These are phyloP conservation scores for Vishniacozyma victoriae DNA, from an alignment of 768 basidiomycete genomes.

Conservation along the genomic window DNA sequence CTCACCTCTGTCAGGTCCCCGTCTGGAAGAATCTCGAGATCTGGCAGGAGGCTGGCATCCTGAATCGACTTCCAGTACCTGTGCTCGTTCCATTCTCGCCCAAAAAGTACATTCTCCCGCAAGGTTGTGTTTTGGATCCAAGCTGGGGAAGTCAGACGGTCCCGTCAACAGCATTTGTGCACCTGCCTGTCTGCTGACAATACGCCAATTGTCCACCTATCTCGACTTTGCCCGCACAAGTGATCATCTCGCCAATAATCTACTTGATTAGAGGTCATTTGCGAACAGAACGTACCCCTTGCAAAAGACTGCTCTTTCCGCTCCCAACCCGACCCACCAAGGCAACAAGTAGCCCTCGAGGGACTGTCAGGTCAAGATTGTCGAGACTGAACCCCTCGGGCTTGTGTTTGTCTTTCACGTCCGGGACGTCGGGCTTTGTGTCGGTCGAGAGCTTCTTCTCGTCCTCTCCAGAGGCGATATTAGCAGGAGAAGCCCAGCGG, in stretches of 20 bases:
- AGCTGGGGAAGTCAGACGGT: constrained; percentile 46
- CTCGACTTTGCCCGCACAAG: constrained; percentile 52
- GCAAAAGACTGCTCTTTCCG: constrained; percentile 53
- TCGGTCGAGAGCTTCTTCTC: constrained; percentile 17
- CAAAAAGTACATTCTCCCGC: constrained; percentile 66
- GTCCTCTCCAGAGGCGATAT: constrained; percentile 13
- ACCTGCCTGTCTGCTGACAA: constrained; percentile 60
- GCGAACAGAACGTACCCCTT: constrained; percentile 25
- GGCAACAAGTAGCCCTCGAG: constrained; percentile 58
- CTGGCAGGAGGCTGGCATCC: constrained; percentile 58
- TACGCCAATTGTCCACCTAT: constrained; percentile 66
- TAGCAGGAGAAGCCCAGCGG: constrained; percentile 55
- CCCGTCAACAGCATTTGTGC: neutral
- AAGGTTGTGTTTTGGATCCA: constrained; percentile 66
- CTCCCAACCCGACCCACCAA: constrained; percentile 66
- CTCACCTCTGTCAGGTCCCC: constrained; percentile 67
- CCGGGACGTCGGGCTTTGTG: neutral
- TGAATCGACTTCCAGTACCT: constrained; percentile 62
- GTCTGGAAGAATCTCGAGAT: constrained; percentile 61
- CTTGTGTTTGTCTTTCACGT: constrained; percentile 4
- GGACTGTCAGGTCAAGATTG: constrained; percentile 55
- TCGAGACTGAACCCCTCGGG: constrained; percentile 53
- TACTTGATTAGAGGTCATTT: constrained; percentile 32
- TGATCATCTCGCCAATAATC: constrained; percentile 67
- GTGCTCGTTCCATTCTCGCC: constrained; percentile 59